Evolutionary conservation across 116 monocot genomes (phyloP), one percentile per base, ranked within the genome.

Genomic region (Trichopus zeylanicus): DNA sequence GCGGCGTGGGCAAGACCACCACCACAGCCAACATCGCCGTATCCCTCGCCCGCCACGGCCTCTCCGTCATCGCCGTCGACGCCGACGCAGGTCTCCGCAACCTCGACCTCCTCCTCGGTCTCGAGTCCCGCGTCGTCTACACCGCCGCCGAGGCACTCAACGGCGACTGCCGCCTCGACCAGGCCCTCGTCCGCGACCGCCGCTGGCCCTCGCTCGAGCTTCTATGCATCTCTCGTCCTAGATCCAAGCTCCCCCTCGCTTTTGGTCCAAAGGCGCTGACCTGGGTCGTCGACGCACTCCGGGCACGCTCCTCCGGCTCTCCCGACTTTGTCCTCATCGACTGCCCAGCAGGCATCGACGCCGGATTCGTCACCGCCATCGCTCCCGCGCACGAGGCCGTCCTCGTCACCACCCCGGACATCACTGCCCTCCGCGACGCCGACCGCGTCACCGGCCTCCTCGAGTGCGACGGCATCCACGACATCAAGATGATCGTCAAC

Each of bases 401-500:
- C 12, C 67, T 97, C 25, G 87, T 97, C 5, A 87, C 91, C 55
- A 97, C 95, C n/a, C 95, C 90, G 7, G 95, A 97, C 61, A 97
- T 97, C 28, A 97, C 95, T 3, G 80, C 80, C 42, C 76, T 97
- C 34, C 78, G 90, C 1, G 95, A 90, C 32, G 95, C 90, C 13
- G 95, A 97, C 65, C 81, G 95, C 5, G 95, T 97, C 27, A 78
- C 90, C 1, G 95, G 95, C 1, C 76, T 97, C 6, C 79, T 97
- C 1, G 95, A 97, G 63, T 97, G 95, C 32, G 95, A 97, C 42
- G 95, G 95, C 30, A 90, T 90, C 47, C 72, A 67, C 48, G 95
- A 97, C 64, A 82, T 97, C 66, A 97, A 97, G 72, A 97, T 97
- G 80, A 63, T 97, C 18, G 95, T 97, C 0, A 97, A 97, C 64